These are phyloP conservation scores for Klebsormidium nitens DNA, from an alignment of 139 green algal genomes.

Conservation along the genomic window DNA sequence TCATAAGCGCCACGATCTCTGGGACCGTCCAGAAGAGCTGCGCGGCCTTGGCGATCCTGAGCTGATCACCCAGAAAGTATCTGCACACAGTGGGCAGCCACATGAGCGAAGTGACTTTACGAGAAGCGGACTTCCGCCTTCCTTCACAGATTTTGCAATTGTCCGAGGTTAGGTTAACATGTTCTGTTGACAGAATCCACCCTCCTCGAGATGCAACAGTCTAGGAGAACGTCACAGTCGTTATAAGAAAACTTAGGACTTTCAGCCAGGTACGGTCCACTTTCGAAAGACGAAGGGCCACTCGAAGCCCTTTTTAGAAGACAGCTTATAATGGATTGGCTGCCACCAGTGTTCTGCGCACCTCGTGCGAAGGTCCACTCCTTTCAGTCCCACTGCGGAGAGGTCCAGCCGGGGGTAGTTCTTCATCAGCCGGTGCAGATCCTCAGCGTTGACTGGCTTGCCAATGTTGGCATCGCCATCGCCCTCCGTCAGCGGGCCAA, in stretches of 20 bases:
- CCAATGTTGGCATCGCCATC: not conserved
- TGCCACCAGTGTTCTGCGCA: slow-evolving; percentile 1
- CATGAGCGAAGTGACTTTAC: too few species aligned
- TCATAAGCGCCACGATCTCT: slow-evolving; percentile 30
- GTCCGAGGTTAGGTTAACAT: too few species aligned
- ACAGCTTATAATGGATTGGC: not conserved
- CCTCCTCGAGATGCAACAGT: too few species aligned
- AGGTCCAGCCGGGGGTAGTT: slow-evolving; percentile 35
- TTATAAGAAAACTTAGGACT: too few species aligned
- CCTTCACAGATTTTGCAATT: slow-evolving; percentile 3
- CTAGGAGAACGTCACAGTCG: too few species aligned
- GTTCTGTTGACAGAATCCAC: too few species aligned
- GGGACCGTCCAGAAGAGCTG: slow-evolving; percentile 38
- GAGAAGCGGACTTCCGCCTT: not conserved
- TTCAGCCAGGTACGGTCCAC: too few species aligned
- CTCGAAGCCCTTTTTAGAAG: too few species aligned
- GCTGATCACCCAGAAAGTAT: slow-evolving; percentile 32
- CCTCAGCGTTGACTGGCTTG: slow-evolving; percentile 17
- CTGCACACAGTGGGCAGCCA: slow-evolving; percentile 6
- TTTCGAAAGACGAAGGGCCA: too few species aligned
- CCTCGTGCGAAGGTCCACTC: slow-evolving; percentile 20
- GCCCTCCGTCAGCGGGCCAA: slow-evolving; percentile 16
- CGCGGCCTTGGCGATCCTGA: slow-evolving; percentile 15
- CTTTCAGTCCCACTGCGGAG: slow-evolving; percentile 11
- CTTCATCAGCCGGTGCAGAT: slow-evolving; percentile 25